Conservation (phyloP, 192 early-diverging fungal genomes). For the Umbelopsis vinacea region DNA sequence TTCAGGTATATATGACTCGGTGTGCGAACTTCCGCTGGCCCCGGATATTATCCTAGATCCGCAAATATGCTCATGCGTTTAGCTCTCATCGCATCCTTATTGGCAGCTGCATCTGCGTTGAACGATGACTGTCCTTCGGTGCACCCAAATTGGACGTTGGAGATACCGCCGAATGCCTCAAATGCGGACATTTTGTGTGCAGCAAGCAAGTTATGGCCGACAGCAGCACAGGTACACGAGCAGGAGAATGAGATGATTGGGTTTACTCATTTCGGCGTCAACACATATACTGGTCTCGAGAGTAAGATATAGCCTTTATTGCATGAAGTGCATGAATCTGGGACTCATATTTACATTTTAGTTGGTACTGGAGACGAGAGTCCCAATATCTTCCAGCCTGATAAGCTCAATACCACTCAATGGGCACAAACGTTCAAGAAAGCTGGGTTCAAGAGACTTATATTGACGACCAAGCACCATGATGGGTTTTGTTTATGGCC, state of each 20-base stretch:
- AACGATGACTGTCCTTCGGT: slow-evolving; percentile 3
- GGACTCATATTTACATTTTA: neutral
- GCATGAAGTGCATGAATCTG: neutral
- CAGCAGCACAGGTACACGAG: neutral
- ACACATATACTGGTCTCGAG: slow-evolving; percentile 1
- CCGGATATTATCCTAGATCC: neutral
- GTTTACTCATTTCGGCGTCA: slow-evolving; percentile 2
- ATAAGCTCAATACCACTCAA: slow-evolving; percentile 11
- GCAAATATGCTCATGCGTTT: neutral
- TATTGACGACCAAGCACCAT: slow-evolving; percentile 12
- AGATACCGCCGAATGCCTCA: neutral
- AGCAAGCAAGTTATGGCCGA: slow-evolving; percentile 3
- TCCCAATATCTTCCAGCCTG: slow-evolving; percentile 2
- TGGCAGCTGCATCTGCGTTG: neutral
- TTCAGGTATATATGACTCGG: neutral
- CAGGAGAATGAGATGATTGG: slow-evolving; percentile 22
- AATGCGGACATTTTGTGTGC: neutral
- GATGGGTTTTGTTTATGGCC: slow-evolving; percentile 21
- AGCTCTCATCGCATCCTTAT: neutral
- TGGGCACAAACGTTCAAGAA: slow-evolving; percentile 18
- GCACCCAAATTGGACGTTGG: slow-evolving; percentile 6
- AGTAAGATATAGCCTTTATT: slow-evolving; percentile 4
- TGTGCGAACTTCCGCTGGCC: neutral
- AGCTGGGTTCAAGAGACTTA: slow-evolving; percentile 6
- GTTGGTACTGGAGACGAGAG: slow-evolving; percentile 16